Evolutionary conservation across 2,329 filamentous ascomycete species (phyloP), one percentile per base, ranked within the genome.

Genomic region (Fusarium sp.): DNA sequence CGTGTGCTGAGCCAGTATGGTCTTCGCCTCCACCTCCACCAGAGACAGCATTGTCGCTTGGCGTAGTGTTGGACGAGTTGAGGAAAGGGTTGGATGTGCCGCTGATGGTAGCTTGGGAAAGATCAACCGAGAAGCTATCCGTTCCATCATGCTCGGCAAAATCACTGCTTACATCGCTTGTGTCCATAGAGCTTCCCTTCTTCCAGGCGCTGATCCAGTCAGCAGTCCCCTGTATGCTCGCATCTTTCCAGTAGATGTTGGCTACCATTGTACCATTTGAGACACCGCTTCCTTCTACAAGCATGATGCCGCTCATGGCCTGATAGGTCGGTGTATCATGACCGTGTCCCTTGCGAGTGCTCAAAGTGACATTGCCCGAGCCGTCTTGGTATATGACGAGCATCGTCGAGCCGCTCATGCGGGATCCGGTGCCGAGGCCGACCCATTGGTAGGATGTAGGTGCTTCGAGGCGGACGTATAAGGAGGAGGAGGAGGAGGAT

Each of bases 351-450:
- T 61, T 61, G 35, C 61, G 45, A 36, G 42, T 61, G 8, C 61
- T 63, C 36, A 63, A 15, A 1, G 61, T 63, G 7, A 50, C 42
- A 15, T 63, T 63, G 2, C 61, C 61, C 0, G n/a, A 35, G 20
- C 61, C 61, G 9, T 61, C 61, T 16, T 63, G 61, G 35, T 63
- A 63, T 14, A 61, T 6, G 2, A 63, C 16, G 9, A 63, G 28
- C 56, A 63, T 63, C 1, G 36, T 63, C 3, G 61, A 63, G 10
- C 61, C 61, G 30, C 56, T 63, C 61, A 63, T 63, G 6, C 42
- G 16, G 18, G 55, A 42, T 4, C 61, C 61, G 1, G 61, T 63
- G 4, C 61, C 61, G 6, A 63, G 36, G 2, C 56, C 61, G 11
- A 63, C 33, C 61, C 61, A 63, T 42, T 61, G 61, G 42, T 63